phyloP scores from a whole-genome alignment of 2,329 filamentous ascomycete genomes.

The Colletotrichum noveboracense region DNA sequence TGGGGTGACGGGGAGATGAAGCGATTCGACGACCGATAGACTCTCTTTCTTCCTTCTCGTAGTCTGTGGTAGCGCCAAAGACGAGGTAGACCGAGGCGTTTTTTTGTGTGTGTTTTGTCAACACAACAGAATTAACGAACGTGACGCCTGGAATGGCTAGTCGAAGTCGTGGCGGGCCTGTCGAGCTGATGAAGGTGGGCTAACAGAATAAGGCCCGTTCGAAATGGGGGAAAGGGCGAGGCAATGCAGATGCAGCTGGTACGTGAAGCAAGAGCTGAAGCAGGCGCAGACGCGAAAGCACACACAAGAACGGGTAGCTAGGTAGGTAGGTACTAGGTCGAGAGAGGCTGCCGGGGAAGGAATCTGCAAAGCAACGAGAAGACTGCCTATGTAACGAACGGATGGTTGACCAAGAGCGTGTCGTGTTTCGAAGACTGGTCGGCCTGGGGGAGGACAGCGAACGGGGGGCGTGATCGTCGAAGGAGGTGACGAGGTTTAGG shows the following conservation, averaged over 20 bases:
- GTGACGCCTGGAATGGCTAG: conserved; percentile 18
- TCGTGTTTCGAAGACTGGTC: conserved; percentile 18
- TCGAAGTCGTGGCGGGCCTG: conserved; percentile 7
- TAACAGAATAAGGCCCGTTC: not conserved
- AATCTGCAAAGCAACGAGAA: conserved; percentile 6
- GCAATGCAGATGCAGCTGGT: conserved; percentile 1
- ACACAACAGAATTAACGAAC: conserved; percentile 14
- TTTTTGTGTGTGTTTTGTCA: not conserved
- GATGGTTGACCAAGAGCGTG: conserved; percentile 15
- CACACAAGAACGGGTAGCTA: not conserved
- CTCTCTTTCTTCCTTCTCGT: conserved; percentile 1
- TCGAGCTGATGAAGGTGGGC: conserved; percentile 17
- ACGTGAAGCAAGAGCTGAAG: not conserved
- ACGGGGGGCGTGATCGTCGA: conserved; percentile 17
- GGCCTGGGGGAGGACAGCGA: conserved; percentile 7
- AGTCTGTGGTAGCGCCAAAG: conserved; percentile 9
- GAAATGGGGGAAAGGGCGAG: not conserved
- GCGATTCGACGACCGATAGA: conserved; percentile 11
- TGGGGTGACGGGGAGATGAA: conserved; percentile 16
- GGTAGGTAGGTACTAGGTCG: not conserved
- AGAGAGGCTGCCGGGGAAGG: not conserved
- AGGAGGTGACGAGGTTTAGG: conserved; percentile 20
- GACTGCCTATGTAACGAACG: conserved; percentile 20
- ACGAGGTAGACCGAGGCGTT: not conserved
- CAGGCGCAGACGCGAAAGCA: not conserved